Conservation (phyloP, 495 filamentous ascomycete genomes). For the Xylaria longipes region DNA sequence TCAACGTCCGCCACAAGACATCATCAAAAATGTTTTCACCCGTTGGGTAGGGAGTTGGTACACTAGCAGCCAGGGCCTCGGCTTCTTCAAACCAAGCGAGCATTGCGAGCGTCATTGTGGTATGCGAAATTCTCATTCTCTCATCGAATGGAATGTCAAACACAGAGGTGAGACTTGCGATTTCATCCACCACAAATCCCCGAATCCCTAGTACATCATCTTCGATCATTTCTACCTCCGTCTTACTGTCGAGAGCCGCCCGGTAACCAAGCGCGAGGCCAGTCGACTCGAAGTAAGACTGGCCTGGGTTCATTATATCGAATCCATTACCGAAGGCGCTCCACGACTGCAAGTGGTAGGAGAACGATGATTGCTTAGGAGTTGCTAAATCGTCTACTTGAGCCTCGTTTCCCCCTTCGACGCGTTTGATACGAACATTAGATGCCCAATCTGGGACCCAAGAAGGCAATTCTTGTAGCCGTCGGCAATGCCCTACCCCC, state of each 20-base stretch:
- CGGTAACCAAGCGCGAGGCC: slow-evolving; percentile 12
- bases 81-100: slow-evolving; percentile 21
- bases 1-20: slow-evolving; percentile 28
- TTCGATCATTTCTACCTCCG: slow-evolving; percentile 23
- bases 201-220: slow-evolving; percentile 50
- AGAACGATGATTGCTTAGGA: slow-evolving; percentile 5
- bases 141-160: slow-evolving; percentile 49
- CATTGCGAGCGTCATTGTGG: slow-evolving; percentile 9
- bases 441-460: slow-evolving; percentile 26
- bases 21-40: slow-evolving; percentile 14
- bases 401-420: background rate
- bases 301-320: slow-evolving; percentile 13
- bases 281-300: slow-evolving; percentile 4
- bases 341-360: slow-evolving; percentile 8
- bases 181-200: slow-evolving; percentile 32
- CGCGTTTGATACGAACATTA: slow-evolving; percentile 9
- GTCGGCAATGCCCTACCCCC: slow-evolving; percentile 18
- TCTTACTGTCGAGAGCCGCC: slow-evolving; percentile 11
- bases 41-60: slow-evolving; percentile 19
- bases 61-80: slow-evolving; percentile 7
- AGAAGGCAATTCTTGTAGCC: slow-evolving; percentile 16
- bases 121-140: slow-evolving; percentile 21
- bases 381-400: background rate
- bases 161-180: slow-evolving; percentile 43
- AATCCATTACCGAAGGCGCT: slow-evolving; percentile 15